Evolutionary conservation across 495 filamentous ascomycete species (phyloP).

Genomic region (Saxophila tyrrhenica): DNA sequence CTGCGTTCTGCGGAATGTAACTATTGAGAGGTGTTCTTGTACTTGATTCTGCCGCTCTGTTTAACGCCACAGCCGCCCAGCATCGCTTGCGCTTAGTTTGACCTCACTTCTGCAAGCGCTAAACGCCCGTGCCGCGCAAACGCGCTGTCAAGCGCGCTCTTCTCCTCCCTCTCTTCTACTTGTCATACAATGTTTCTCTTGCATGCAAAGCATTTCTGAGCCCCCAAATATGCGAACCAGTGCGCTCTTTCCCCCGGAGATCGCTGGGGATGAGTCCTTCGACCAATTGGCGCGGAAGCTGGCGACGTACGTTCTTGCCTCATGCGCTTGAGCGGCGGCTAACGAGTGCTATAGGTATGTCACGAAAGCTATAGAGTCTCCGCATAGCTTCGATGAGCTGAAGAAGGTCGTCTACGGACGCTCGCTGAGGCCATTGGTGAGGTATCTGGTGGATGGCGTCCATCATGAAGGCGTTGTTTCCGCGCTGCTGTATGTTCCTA

Average conservation of each 20-base stretch:
- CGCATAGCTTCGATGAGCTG: slow-evolving; percentile 71
- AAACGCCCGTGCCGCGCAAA: too few species aligned
- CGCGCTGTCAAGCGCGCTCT: too few species aligned
- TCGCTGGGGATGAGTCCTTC: slow-evolving; percentile 9
- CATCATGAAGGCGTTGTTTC: slow-evolving; percentile 67
- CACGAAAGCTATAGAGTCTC: slow-evolving; percentile 49
- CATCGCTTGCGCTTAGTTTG: too few species aligned
- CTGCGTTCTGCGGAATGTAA: too few species aligned
- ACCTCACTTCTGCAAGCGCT: too few species aligned
- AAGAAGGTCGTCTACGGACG: slow-evolving; percentile 54
- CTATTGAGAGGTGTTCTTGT: too few species aligned
- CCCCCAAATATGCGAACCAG: not conserved
- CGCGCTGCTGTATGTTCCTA: slow-evolving; percentile 61
- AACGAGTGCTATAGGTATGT: slow-evolving; percentile 44
- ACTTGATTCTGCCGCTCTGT: too few species aligned
- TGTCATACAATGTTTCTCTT: too few species aligned
- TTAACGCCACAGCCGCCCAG: too few species aligned
- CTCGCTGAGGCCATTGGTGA: slow-evolving; percentile 51
- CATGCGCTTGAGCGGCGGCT: not conserved
- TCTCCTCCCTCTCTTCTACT: too few species aligned
- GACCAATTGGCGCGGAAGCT: slow-evolving; percentile 9
- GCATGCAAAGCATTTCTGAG: too few species aligned
- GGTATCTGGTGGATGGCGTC: slow-evolving; percentile 49
- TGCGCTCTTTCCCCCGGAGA: not conserved
- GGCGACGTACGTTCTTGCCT: slow-evolving; percentile 4